phyloP scores from a whole-genome alignment of 805 yeast genomes.

The Osmozyma mogii region DNA sequence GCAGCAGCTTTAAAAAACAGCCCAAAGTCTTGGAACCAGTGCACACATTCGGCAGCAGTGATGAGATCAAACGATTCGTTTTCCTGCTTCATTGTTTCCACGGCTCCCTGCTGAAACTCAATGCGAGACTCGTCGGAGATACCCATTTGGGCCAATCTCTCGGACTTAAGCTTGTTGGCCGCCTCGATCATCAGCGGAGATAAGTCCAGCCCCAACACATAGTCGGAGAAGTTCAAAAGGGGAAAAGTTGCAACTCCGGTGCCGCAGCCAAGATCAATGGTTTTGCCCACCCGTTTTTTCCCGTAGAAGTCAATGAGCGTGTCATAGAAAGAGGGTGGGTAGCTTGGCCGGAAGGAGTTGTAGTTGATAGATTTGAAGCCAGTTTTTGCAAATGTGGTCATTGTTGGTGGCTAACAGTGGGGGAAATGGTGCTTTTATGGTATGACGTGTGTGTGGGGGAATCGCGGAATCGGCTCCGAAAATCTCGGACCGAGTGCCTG shows the following conservation, averaged over 20 bases:
- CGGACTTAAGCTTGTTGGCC: constrained; percentile 24
- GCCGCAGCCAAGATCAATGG: constrained; percentile 45
- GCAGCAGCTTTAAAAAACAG: constrained; percentile 9
- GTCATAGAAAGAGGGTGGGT: constrained; percentile 30
- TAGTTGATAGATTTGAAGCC: constrained; percentile 6
- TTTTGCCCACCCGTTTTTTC: constrained; percentile 9
- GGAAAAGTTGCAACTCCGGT: constrained; percentile 47
- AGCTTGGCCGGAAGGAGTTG: constrained; percentile 34
- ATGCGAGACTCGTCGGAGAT: constrained; percentile 19
- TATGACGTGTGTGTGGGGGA: too few species aligned
- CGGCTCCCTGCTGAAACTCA: constrained; percentile 24
- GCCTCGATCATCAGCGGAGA: constrained; percentile 40
- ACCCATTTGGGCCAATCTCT: constrained; percentile 19
- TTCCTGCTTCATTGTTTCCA: constrained; percentile 15
- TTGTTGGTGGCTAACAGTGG: too few species aligned
- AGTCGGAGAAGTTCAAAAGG: constrained; percentile 27
- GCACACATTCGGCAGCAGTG: constrained; percentile 14
- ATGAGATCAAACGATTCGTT: constrained; percentile 11
- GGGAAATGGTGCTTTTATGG: too few species aligned
- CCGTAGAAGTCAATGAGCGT: constrained; percentile 20
- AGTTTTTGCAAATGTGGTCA: neutral
- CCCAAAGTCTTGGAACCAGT: constrained; percentile 14
- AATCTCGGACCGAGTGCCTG: too few species aligned
- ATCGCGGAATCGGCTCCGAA: too few species aligned
- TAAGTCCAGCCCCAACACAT: constrained; percentile 39